phyloP scores from a whole-genome alignment of 768 basidiomycete species.

The Agrocybe praecox region DNA sequence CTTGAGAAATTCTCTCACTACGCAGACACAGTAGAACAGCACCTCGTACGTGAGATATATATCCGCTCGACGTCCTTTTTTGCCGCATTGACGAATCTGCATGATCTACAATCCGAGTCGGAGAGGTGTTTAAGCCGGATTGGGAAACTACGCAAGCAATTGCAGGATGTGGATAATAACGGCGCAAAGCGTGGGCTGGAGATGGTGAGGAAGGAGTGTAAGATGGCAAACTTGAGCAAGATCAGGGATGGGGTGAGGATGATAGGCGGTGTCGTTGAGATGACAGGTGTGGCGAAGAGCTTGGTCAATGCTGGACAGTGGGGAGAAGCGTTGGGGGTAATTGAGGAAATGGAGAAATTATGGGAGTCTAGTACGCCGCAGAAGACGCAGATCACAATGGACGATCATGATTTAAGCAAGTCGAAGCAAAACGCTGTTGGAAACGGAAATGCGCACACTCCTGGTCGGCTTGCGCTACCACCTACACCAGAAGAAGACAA shows the following conservation, averaged over 20 bases:
- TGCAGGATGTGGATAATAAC: constrained; percentile 76
- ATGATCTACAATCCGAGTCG: constrained; percentile 90
- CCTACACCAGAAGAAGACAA: constrained; percentile 36
- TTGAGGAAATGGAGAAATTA: constrained; percentile 66
- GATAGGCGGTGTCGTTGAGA: constrained; percentile 75
- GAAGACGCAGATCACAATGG: constrained; percentile 2
- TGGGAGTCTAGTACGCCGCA: constrained; percentile 39
- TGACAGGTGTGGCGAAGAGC: constrained; percentile 67
- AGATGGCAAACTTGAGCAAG: constrained; percentile 58
- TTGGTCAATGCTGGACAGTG: constrained; percentile 88
- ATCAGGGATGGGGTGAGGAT: constrained; percentile 66
- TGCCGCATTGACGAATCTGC: constrained; percentile 91
- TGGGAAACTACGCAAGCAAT: constrained; percentile 64
- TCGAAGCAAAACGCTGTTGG: constrained; percentile 7
- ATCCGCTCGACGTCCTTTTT: constrained; percentile 93
- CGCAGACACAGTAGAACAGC: constrained; percentile 92
- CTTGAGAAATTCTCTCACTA: constrained; percentile 91
- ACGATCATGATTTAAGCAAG: constrained; percentile 6
- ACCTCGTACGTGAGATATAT: constrained; percentile 91
- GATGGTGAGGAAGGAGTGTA: constrained; percentile 65
- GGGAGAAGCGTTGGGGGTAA: constrained; percentile 78
- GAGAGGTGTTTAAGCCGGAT: constrained; percentile 81
- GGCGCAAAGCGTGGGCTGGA: constrained; percentile 81
- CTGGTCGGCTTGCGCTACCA: constrained; percentile 29
- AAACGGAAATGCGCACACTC: constrained; percentile 20